A percentile compares a stretch with the other conserved stretches of the same genome.
These are phyloP conservation scores for Dactylella cylindrospora DNA, from an alignment of 2,329 filamentous ascomycete genomes.

Conservation along the genomic window DNA sequence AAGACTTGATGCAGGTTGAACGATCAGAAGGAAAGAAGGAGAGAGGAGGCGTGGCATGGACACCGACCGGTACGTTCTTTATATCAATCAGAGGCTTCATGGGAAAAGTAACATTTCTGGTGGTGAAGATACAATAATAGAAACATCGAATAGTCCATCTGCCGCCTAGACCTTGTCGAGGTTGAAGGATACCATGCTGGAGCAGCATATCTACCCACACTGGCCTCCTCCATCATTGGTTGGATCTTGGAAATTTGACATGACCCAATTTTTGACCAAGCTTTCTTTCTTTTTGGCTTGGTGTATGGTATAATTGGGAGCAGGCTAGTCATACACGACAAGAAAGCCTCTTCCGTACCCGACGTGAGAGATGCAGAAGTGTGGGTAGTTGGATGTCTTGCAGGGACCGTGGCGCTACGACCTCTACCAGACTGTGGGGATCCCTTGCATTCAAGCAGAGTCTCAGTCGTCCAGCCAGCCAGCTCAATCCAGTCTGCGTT, in stretches of 20 bases:
- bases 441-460: too few species aligned
- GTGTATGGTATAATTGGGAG: conserved; percentile 12
- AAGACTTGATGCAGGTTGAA: conserved; percentile 34
- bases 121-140: conserved; percentile 36
- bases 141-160: conserved; percentile 17
- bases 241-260: conserved; percentile 23
- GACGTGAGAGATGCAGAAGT: conserved; percentile 29
- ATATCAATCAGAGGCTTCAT: conserved; percentile 40
- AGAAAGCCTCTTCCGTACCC: conserved; percentile 43
- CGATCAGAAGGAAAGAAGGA: conserved; percentile 6
- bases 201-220: conserved; percentile 12
- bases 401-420: conserved; percentile 39
- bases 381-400: conserved; percentile 13
- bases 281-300: neutral
- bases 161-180: conserved; percentile 31
- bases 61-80: conserved; percentile 29
- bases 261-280: conserved; percentile 4
- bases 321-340: conserved; percentile 31
- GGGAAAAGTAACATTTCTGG: neutral
- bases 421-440: neutral
- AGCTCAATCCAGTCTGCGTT: too few species aligned
- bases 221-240: conserved; percentile 12
- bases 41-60: conserved; percentile 12
- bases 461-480: too few species aligned
- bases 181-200: conserved; percentile 15